Evolutionary conservation across 108 stramenopile genomes (phyloP), one percentile per base, ranked within the genome.

Genomic region (Pseudonitzschia multiseries): DNA sequence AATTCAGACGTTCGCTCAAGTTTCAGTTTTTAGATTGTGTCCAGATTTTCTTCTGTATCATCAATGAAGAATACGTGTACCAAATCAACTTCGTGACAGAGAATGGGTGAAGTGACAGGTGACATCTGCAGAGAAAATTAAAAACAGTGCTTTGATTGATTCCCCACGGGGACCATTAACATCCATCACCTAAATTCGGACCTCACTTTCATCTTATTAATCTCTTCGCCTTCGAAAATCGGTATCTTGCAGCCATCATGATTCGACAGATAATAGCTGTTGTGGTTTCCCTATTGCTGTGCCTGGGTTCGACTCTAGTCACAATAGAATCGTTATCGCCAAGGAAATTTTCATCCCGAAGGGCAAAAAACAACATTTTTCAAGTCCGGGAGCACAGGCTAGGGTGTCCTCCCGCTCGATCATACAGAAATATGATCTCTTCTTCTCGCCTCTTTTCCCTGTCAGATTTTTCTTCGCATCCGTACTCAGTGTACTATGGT

Each of bases 401-500:
- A 31, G 24, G 53, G 1, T 0, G 29, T 59, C 12, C 57, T 8
- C 8, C 26, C 21, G 22, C 57, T 0, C 15, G 26, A 14, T 59
- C 57, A 5, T 17, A 14, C 0, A 28, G 26, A n/a, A 31, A 59
- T 14, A 31, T 0, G 26, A 26, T 31, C 15, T 59, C 29, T 59
- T 6, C 26, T 26, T 26, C 64, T 12, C 64, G 64, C 42, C 40
- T 65, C 13, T 65, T 65, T 65, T 33, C n/a, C 5, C 15, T 9
- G 0, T 65, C 64, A 8, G 64, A 65, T 21, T 42, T 65, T 36
- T 65, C 64, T 2, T 65, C 64, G 13, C 64, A 65, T 41, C 64
- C 64, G 3, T 65, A 65, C 31, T 65, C 64, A 18, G 42, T 44
- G 40, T 65, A 65, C 41, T 65, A 65, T 65, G 64, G 64, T 43